Base-by-base conservation (phyloP, 176 grass and related monocot species). In the Cenchrus americanus region DNA sequence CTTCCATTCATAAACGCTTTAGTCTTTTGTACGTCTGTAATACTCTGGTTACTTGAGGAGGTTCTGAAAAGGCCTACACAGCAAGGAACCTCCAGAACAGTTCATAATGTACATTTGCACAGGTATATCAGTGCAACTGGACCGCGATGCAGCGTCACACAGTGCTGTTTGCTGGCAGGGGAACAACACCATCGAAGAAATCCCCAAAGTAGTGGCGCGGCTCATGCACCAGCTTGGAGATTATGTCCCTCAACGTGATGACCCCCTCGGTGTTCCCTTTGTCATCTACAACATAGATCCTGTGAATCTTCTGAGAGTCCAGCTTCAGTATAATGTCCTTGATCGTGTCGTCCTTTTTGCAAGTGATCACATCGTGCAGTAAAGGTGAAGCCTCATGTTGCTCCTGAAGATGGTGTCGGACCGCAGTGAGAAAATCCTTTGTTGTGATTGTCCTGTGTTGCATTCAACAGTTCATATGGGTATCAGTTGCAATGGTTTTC, bases 191-290 rank as follows among this genome's bases (percentile, higher is more conserved):
- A 27, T 99, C 87, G 8, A 99, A 99, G 89, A 99, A 99, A 84
- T 99, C 97, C 2, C 93, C 97, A 18, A 99, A 99, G 76, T 99
- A 99, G 61, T 93, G 88, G 52, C 52, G 87, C 2, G 97, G 97
- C 60, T 99, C 97, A 41, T 99, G 91, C 21, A 96, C 97, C 55
- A 99, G 80, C 82, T 93, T 99, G 83, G 97, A 99, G 77, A 99
- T 99, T 64, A 99, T 96, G 88, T 99, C 97, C 67, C 93, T 85
- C 71, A 99, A 83, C 3, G 97, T 99, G 74, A 99, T 94, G 40
- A 99, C 89, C 1, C 97, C 97, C 30, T 94, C 87, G 2, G 92
- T 58, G 75, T 83, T 78, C 32, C 87, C 91, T 46, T 89, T 51
- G 69, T 86, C 91, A 54, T 96, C 88, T 0, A 84, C 37, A 12